phyloP scores from a whole-genome alignment of 202 grass and related monocot species.

The Musa balbisiana region DNA sequence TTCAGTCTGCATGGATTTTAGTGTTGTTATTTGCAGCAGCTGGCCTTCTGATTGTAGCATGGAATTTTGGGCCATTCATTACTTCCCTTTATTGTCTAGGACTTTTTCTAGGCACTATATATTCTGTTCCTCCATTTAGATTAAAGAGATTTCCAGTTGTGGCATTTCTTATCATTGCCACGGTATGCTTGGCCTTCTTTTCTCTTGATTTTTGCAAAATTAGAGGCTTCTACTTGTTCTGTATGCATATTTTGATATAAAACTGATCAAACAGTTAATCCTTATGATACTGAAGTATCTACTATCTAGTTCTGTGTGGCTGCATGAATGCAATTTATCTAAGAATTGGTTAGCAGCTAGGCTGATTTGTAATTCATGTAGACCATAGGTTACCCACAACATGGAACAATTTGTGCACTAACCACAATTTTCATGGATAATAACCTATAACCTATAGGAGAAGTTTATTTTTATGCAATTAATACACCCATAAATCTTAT shows the following conservation, averaged over 20 bases:
- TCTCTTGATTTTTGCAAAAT: neutral
- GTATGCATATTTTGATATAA: neutral
- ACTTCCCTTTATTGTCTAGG: slow-evolving; percentile 87
- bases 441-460: too few species aligned
- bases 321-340: neutral
- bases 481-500: too few species aligned
- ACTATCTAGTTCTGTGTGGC: too few species aligned
- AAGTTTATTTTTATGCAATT: too few species aligned
- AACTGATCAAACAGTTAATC: neutral
- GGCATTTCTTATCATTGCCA: slow-evolving; percentile 99
- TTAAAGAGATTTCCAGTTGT: slow-evolving; percentile 84
- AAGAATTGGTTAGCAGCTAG: neutral
- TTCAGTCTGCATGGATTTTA: slow-evolving; percentile 78
- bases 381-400: neutral
- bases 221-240: neutral
- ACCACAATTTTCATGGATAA: too few species aligned
- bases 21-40: slow-evolving; percentile 54
- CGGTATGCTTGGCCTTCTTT: slow-evolving; percentile 30
- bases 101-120: slow-evolving; percentile 96
- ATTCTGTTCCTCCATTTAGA: slow-evolving; percentile 99
- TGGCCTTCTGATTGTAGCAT: slow-evolving; percentile 68
- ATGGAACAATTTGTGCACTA: neutral
- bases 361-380: too few species aligned
- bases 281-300: neutral
- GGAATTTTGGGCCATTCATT: slow-evolving; percentile 87